Conservation (phyloP, 23 red algal genomes). For the Gracilaria caudata region DNA sequence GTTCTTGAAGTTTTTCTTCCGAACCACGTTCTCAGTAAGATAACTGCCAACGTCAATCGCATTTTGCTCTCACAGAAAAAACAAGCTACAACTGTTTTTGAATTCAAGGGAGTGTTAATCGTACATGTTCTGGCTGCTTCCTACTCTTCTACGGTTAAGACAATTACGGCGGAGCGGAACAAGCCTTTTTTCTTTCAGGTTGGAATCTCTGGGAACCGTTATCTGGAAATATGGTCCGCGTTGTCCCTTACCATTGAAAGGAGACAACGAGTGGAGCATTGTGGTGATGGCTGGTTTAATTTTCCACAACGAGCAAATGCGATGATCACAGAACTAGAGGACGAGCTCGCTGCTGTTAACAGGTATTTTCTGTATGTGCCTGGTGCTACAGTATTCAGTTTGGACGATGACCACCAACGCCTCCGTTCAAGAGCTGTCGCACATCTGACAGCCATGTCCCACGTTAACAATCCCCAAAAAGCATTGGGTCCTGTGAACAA, state of each 20-base stretch:
- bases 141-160: neutral
- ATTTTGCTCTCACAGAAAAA: neutral
- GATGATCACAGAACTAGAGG: conserved; percentile 24
- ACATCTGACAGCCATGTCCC: neutral
- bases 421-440: conserved; percentile 19
- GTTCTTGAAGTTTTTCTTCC: conserved; percentile 6
- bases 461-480: conserved; percentile 29
- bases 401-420: conserved; percentile 31
- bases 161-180: neutral
- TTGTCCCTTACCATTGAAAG: neutral
- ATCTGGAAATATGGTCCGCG: neutral
- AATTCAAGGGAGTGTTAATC: conserved; percentile 3
- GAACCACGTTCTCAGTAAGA: neutral
- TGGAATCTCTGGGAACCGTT: conserved; percentile 9
- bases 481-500: conserved; percentile 24
- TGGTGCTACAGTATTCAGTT: conserved; percentile 1
- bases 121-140: conserved; percentile 29
- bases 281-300: conserved; percentile 12
- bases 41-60: neutral
- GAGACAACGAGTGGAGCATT: conserved; percentile 5
- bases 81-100: neutral
- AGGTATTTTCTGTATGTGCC: conserved; percentile 15
- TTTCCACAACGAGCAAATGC: neutral
- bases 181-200: conserved; percentile 7
- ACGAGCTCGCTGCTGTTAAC: conserved; percentile 33